Conservation (phyloP, 352 stramenopile genomes). For the Globisporangium solare region DNA sequence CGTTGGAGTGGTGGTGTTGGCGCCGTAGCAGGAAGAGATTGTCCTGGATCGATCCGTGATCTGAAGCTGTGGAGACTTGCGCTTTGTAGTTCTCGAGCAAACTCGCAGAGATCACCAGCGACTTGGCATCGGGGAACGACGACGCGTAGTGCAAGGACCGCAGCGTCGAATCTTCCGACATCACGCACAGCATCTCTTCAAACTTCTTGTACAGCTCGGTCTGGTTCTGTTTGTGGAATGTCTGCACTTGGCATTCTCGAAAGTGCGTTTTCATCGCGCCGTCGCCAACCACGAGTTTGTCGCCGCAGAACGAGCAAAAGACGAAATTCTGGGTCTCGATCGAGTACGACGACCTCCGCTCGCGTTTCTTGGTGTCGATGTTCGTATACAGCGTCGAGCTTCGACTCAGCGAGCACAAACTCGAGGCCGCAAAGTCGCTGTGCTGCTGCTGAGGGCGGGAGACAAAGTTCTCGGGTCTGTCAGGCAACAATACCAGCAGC, state of each 20-base stretch:
- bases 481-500: background rate
- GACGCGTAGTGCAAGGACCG: slow-evolving; percentile 70
- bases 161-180: slow-evolving; percentile 63
- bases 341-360: slow-evolving; percentile 12
- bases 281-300: slow-evolving; percentile 21
- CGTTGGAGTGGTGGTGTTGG: slow-evolving; percentile 6
- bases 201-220: slow-evolving; percentile 61
- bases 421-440: slow-evolving; percentile 1
- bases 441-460: slow-evolving; percentile 5
- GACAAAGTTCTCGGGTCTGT: slow-evolving; percentile 15
- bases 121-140: slow-evolving; percentile 49
- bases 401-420: slow-evolving; percentile 9
- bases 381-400: background rate
- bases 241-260: slow-evolving; percentile 34
- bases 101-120: slow-evolving; percentile 19
- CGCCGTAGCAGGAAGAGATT: slow-evolving; percentile 39
- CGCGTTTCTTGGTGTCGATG: slow-evolving; percentile 23
- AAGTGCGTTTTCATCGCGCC: slow-evolving; percentile 44
- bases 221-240: slow-evolving; percentile 48
- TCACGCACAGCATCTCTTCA: slow-evolving; percentile 49
- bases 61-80: background rate
- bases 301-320: slow-evolving; percentile 78
- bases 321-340: slow-evolving; percentile 35
- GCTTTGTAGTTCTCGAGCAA: slow-evolving; percentile 8
- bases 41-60: slow-evolving; percentile 29